Evolutionary conservation across 257 asterid species (phyloP), one percentile per base, ranked within the genome.

Genomic region (Dorcoceras hygrometricum): DNA sequence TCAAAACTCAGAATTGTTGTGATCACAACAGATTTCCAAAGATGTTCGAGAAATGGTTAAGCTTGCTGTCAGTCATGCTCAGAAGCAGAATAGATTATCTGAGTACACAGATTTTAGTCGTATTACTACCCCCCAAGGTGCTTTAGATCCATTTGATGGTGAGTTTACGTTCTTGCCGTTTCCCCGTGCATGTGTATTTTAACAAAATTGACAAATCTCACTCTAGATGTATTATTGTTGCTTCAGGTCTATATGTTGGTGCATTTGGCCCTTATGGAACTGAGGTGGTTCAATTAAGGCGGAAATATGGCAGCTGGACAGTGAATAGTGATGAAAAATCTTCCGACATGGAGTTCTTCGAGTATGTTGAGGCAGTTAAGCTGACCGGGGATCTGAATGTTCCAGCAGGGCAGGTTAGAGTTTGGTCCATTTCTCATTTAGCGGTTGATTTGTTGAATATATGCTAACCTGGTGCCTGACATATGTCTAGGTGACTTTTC

Each of bases 251-350:
- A 20, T 93, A 86, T 68, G 94, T 88, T 75, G 99, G 99, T 79
- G 95, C 97, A 51, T 93, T 93, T 79, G 99, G 96, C 69, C 99
- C 99, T 65, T 93, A 90, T 57, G 97, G 99, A 31, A 78, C 96
- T 68, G 97, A 93, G 77, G 84, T 93, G 12, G 97, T 93, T 71
- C 97, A 93, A 51, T 75, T 93, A 67, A 88, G 84, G 80, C 97
- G 97, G 69, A 93, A 86, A 77, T 88, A 84, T 75, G 99, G 99
- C 25, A 93, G 85, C 76, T 93, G 99, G 99, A 83, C 84, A 58
- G 73, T 63, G 59, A 77, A 71, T 63, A 76, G 62, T 66, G 83
- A 77, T 12, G 83, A 78, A 43, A 80, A 79, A 62, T 81, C 97
- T 68, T 79, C 88, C 54, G 91, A 88, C 71, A 69, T 87, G 70